Conservation (phyloP, 2,329 filamentous ascomycete genomes). For the Phaeosphaeria sp. region DNA sequence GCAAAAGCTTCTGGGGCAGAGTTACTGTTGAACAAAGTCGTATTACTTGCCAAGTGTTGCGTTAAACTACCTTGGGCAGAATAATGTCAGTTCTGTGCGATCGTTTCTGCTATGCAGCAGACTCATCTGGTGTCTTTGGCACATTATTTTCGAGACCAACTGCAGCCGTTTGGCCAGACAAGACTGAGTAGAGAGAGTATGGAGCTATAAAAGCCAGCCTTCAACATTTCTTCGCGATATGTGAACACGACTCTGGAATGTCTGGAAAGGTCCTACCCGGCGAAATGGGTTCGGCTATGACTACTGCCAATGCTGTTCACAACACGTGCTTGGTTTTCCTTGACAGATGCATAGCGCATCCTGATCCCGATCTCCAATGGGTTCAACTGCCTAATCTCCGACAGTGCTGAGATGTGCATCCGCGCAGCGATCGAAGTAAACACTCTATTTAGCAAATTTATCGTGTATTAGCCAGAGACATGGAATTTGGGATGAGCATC, state of each 20-base stretch:
- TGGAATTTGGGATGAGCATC: too few species aligned
- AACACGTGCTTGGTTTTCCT: constrained; percentile 6
- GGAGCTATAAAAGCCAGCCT: background rate
- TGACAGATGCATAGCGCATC: constrained; percentile 1
- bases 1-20: background rate
- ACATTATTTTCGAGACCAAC: background rate
- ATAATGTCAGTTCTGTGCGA: background rate
- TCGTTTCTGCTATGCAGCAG: background rate
- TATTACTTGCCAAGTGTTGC: background rate
- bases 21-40: background rate
- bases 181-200: background rate
- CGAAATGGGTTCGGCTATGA: constrained; percentile 8
- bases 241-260: constrained; percentile 3
- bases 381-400: constrained; percentile 3
- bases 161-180: background rate
- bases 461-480: too few species aligned
- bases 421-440: constrained; percentile 1
- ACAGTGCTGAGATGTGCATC: constrained; percentile 2
- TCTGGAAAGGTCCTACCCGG: constrained; percentile 5
- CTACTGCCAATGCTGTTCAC: constrained; percentile 7
- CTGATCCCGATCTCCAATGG: constrained; percentile 1
- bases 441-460: constrained; percentile 1
- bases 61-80: background rate
- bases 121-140: background rate
- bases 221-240: background rate